phyloP scores from a whole-genome alignment of 768 basidiomycete genomes.

The Russula emetica region DNA sequence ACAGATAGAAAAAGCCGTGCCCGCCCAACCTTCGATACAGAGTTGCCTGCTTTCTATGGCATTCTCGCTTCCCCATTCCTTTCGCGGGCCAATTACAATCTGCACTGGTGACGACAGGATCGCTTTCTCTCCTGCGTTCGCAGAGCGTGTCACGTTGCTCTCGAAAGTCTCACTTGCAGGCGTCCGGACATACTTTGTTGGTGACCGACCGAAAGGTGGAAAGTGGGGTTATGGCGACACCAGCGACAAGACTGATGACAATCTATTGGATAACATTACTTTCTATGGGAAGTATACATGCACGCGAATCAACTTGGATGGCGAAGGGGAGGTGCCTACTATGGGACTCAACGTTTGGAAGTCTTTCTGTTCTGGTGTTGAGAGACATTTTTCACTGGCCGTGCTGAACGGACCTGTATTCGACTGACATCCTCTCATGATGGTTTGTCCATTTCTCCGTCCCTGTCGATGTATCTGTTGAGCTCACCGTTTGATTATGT shows the following conservation, averaged over 20 bases:
- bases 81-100: constrained; percentile 13
- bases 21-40: constrained; percentile 7
- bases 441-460: too few species aligned
- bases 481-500: too few species aligned
- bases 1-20: not conserved
- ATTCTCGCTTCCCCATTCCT: constrained; percentile 11
- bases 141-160: not conserved
- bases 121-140: constrained; percentile 3
- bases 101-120: not conserved
- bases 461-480: too few species aligned
- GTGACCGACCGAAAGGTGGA: not conserved
- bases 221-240: not conserved
- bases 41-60: constrained; percentile 1
- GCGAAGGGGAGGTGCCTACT: constrained; percentile 5
- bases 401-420: not conserved
- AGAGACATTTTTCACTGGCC: not conserved
- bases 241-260: not conserved
- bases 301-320: constrained; percentile 7
- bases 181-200: constrained; percentile 11
- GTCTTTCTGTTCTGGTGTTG: not conserved
- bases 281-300: not conserved
- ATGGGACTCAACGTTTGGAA: not conserved
- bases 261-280: not conserved
- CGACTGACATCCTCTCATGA: not conserved
- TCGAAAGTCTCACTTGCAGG: not conserved